A percentile compares a stretch with the other conserved stretches of the same genome.
Evolutionary conservation across 1,284 basidiomycete species (phyloP).

Genomic region (Cystobasidium sp.): DNA sequence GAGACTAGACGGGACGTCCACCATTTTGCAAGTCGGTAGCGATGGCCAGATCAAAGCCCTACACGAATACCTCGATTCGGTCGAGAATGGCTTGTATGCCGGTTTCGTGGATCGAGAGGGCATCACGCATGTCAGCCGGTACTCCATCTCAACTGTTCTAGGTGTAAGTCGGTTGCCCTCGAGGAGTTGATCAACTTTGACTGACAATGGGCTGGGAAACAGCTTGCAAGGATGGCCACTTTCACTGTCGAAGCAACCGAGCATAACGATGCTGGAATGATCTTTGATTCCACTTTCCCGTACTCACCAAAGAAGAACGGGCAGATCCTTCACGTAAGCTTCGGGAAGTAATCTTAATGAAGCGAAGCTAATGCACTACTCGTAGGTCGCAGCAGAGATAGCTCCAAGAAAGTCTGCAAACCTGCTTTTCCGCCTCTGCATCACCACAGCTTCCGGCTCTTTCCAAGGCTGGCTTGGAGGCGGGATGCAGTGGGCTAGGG

Average conservation of each 20-base stretch:
- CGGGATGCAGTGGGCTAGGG: slow-evolving; percentile 73
- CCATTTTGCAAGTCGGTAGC: slow-evolving; percentile 63
- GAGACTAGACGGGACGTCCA: slow-evolving; percentile 64
- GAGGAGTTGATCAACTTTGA: not conserved
- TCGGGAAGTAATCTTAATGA: not conserved
- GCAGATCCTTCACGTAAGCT: slow-evolving; percentile 60
- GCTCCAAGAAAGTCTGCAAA: slow-evolving; percentile 60
- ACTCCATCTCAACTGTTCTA: slow-evolving; percentile 71
- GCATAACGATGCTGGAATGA: slow-evolving; percentile 62
- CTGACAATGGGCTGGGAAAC: slow-evolving; percentile 2
- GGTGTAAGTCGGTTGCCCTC: slow-evolving; percentile 60
- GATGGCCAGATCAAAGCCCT: slow-evolving; percentile 60
- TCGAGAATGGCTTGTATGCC: slow-evolving; percentile 57
- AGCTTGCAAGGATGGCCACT: slow-evolving; percentile 62
- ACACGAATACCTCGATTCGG: slow-evolving; percentile 67
- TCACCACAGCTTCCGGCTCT: slow-evolving; percentile 77
- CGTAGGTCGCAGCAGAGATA: slow-evolving; percentile 61
- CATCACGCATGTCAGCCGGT: slow-evolving; percentile 67
- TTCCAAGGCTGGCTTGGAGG: slow-evolving; percentile 75
- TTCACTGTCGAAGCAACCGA: slow-evolving; percentile 65
- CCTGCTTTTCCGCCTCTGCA: slow-evolving; percentile 63
- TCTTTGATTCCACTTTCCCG: slow-evolving; percentile 69
- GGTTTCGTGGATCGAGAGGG: slow-evolving; percentile 68
- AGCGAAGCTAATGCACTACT: slow-evolving; percentile 49
- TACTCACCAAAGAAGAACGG: slow-evolving; percentile 76